These are phyloP conservation scores for Pyrenochaeta sp. DNA, from an alignment of 2,329 filamentous ascomycete species.

Conservation along the genomic window DNA sequence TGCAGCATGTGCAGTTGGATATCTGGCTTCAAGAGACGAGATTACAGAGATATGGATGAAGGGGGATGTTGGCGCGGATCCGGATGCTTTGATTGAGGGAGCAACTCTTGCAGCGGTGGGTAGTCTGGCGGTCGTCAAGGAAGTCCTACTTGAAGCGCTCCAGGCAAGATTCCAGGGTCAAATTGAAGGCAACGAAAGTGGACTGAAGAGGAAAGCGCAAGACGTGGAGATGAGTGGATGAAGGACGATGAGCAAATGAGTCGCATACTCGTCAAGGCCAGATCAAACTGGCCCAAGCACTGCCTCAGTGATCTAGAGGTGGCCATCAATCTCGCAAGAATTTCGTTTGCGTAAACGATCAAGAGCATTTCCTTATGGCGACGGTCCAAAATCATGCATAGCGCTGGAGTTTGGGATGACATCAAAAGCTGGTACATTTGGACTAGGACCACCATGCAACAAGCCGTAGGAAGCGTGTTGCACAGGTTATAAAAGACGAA, in stretches of 20 bases:
- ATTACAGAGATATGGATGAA: conserved; percentile 96
- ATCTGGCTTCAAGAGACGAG: conserved; percentile 86
- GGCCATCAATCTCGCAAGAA: background rate
- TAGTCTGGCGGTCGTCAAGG: conserved; percentile 66
- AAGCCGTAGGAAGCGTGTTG: background rate
- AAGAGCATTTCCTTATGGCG: background rate
- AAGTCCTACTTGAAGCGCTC: conserved; percentile 65
- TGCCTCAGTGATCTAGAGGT: background rate
- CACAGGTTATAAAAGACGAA: background rate
- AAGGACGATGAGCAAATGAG: conserved; percentile 6
- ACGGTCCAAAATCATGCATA: background rate
- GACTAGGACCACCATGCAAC: background rate
- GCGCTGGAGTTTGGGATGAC: conserved; percentile 5
- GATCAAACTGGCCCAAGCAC: background rate
- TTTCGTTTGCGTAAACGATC: background rate
- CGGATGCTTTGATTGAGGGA: conserved; percentile 67
- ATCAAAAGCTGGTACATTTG: conserved; percentile 6
- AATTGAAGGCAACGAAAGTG: conserved; percentile 19
- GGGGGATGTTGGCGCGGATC: conserved; percentile 65
- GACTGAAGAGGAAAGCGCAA: conserved; percentile 36
- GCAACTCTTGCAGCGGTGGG: conserved; percentile 70
- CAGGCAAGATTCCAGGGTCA: conserved; percentile 42
- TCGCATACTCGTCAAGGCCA: background rate
- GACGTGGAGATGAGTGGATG: conserved; percentile 47
- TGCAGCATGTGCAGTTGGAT: conserved; percentile 89